These are phyloP conservation scores for Phaeoacremonium minimum DNA, from an alignment of 2,329 filamentous ascomycete species.

Conservation along the genomic window DNA sequence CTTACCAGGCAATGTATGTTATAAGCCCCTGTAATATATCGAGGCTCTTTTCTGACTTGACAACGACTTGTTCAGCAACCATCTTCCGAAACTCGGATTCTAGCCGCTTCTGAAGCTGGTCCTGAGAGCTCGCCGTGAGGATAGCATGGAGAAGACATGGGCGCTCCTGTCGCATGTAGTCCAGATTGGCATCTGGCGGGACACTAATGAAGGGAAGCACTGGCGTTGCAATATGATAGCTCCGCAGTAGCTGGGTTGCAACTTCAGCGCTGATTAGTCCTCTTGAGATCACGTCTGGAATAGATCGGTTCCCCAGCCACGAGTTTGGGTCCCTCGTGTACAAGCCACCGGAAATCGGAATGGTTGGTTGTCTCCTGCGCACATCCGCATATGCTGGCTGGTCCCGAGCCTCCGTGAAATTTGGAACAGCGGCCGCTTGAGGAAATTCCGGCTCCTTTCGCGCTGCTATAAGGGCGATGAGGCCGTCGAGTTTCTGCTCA, in stretches of 20 bases:
- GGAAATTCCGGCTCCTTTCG: constrained; percentile 13
- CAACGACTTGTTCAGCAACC: constrained; percentile 13
- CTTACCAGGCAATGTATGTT: neutral
- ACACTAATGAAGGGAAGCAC: constrained; percentile 3
- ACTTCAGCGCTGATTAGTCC: constrained; percentile 7
- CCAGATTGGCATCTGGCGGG: neutral
- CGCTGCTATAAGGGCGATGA: constrained; percentile 24
- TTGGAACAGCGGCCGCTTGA: constrained; percentile 11
- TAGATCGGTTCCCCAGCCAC: neutral
- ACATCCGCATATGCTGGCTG: constrained; percentile 2
- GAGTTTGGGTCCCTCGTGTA: neutral
- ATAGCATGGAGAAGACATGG: neutral
- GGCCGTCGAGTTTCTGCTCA: constrained; percentile 15
- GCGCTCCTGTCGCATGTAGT: neutral
- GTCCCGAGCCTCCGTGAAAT: constrained; percentile 10
- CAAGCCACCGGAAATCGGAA: neutral
- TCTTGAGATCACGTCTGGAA: neutral
- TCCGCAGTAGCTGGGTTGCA: constrained; percentile 5
- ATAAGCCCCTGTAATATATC: neutral
- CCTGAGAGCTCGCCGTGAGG: neutral
- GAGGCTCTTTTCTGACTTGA: constrained; percentile 6
- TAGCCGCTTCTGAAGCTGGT: neutral
- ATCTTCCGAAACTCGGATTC: neutral
- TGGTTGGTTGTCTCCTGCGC: no score
- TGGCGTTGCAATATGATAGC: constrained; percentile 3